Percentiles rank a stretch among this genome's conserved stretches.
Evolutionary conservation across 352 stramenopile genomes (phyloP).

Genomic region (Thalassiosira mediterranea): DNA sequence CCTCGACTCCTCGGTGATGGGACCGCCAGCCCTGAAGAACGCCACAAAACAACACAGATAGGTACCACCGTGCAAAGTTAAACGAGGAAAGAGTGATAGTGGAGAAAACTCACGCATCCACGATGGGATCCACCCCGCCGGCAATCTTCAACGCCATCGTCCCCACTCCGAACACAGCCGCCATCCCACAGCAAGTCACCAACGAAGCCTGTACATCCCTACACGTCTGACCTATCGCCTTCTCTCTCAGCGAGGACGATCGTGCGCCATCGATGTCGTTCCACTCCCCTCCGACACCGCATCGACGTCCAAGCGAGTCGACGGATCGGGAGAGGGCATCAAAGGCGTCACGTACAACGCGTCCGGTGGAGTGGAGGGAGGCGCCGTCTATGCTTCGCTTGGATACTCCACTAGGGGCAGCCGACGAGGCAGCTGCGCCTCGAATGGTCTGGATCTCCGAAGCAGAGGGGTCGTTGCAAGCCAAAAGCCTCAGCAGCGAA

Average conservation of each 20-base stretch:
- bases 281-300: conserved; percentile 75
- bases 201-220: conserved; percentile 67
- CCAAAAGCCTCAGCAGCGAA: conserved; percentile 72
- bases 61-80: background rate
- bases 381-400: conserved; percentile 3
- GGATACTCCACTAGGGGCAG: background rate
- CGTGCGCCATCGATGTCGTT: conserved; percentile 65
- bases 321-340: conserved; percentile 71
- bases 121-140: conserved; percentile 52
- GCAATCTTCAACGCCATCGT: conserved; percentile 63
- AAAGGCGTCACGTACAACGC: conserved; percentile 72
- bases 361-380: conserved; percentile 44
- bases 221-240: conserved; percentile 68
- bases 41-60: conserved; percentile 4
- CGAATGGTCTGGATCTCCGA: conserved; percentile 63
- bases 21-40: conserved; percentile 56
- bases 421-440: conserved; percentile 36
- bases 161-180: conserved; percentile 70
- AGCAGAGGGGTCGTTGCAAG: conserved; percentile 65
- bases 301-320: conserved; percentile 73
- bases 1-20: conserved; percentile 37
- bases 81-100: conserved; percentile 10
- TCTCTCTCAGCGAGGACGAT: conserved; percentile 63
- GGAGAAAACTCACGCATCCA: conserved; percentile 59
- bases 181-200: conserved; percentile 75